Evolutionary conservation across 1,139 yeast species (phyloP), one percentile per base, ranked within the genome.

Genomic region (Scheffersomyces insectosa): DNA sequence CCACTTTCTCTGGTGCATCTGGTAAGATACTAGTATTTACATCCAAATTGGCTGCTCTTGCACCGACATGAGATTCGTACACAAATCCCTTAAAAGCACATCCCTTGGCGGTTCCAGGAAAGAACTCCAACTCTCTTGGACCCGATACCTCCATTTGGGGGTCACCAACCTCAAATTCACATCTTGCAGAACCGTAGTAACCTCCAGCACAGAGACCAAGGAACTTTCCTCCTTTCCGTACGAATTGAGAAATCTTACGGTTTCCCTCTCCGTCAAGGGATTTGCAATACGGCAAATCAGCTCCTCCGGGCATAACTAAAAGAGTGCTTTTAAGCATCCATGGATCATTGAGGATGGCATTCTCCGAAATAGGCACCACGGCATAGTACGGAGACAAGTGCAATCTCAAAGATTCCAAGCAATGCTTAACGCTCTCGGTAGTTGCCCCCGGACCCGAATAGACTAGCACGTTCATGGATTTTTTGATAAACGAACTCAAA

Each of bases 201-300:
- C 88, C 98, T 29, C 99, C 99, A n/a, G 99, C 96, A 65, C 99
- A 93, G 50, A 93, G 79, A 0, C 99, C 99, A 30, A 93, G 62
- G 57, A 72, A 89, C 42, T 73, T 70, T 1, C 99, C 99, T 15
- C 99, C 99, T 42, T 72, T 70, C 30, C 80, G 71, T 3, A 93
- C 90, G 62, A 73, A 91, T 39, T 80, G 80, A 28, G 68, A 63
- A 45, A 93, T 88, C 33, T 67, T 66, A 3, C 64, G 56, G 54
- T 83, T 88, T 0, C 90, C 91, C 6, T 63, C 66, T 1, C 97
- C 96, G 53, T 86, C 82, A 43, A 91, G 72, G 1, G 74, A 72
- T 36, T 75, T 70, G 58, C 97, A 88, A 58, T 79, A 85, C 0
- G 97, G 97, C 41, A 90, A 66, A 62, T 93, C 99, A 1, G 98